Percentiles rank a stretch among this genome's conserved stretches.
Evolutionary conservation across 164 flowering plant genomes (phyloP).

Genomic region (Saururus chinensis): DNA sequence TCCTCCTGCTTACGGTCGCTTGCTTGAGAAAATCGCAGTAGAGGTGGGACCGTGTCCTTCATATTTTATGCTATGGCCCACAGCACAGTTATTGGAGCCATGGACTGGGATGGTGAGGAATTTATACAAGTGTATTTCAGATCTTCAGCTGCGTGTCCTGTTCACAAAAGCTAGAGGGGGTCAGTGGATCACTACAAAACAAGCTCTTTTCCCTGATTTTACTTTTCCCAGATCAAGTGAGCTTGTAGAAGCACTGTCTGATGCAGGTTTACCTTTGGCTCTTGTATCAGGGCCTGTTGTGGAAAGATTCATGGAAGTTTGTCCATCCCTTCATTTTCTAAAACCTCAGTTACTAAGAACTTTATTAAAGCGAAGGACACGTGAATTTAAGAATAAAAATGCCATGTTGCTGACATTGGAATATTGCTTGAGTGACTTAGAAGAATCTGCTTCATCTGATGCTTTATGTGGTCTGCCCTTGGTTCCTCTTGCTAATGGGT

Average conservation of each 20-base stretch:
- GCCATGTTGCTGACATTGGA: constrained; percentile 69
- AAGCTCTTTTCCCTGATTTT: constrained; percentile 85
- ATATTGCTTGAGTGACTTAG: constrained; percentile 74
- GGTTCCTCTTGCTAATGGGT: constrained; percentile 82
- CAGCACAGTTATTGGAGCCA: constrained; percentile 43
- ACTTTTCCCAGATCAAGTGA: constrained; percentile 45
- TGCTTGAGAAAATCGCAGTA: constrained; percentile 66
- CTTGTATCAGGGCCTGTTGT: constrained; percentile 45
- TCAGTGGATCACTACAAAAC: constrained; percentile 87
- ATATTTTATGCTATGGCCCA: constrained; percentile 83
- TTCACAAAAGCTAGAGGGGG: constrained; percentile 91
- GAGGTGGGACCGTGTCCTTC: constrained; percentile 72
- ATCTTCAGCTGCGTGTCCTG: constrained; percentile 57
- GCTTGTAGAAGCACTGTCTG: constrained; percentile 66
- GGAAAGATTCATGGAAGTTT: constrained; percentile 55
- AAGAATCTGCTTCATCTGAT: constrained; percentile 26
- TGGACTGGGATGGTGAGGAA: constrained; percentile 81
- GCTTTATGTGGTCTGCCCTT: constrained; percentile 66
- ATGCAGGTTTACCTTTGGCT: constrained; percentile 74
- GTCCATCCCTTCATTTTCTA: constrained; percentile 68
- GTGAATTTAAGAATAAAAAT: constrained; percentile 53
- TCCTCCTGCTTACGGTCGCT: constrained; percentile 84
- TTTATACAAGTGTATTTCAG: constrained; percentile 50
- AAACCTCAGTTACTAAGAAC: constrained; percentile 68
- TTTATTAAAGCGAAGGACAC: constrained; percentile 64